phyloP scores from a whole-genome alignment of 2,329 filamentous ascomycete species.

The Pseudocercospora fijiensis region DNA sequence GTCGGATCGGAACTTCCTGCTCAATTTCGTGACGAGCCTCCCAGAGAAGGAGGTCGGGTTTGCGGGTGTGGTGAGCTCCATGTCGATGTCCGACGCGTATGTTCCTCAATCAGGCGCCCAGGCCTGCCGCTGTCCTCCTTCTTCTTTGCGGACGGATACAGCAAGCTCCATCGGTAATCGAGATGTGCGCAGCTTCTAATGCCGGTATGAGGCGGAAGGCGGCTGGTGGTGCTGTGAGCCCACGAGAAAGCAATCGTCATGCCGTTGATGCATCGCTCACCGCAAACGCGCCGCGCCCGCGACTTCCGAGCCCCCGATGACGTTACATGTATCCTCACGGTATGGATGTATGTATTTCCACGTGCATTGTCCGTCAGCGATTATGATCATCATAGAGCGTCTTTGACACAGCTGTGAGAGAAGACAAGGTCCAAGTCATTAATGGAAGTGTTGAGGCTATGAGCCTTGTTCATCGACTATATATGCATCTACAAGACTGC shows the following conservation, averaged over 20 bases:
- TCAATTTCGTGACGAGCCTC: conserved; percentile 32
- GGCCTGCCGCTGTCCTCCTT: background rate
- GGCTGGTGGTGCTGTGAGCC: background rate
- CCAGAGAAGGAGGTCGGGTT: conserved; percentile 33
- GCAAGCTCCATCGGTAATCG: conserved; percentile 7
- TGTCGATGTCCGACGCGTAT: conserved; percentile 12
- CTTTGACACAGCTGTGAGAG: background rate
- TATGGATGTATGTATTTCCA: too few relatives aligned
- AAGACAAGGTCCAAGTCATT: background rate
- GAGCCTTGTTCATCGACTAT: background rate
- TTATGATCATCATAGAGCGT: too few relatives aligned
- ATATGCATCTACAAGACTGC: background rate
- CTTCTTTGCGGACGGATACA: conserved; percentile 6
- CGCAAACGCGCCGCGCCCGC: background rate
- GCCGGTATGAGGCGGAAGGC: background rate
- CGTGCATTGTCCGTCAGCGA: background rate
- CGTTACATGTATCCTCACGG: too few relatives aligned
- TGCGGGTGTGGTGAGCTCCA: conserved; percentile 33
- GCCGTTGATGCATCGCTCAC: background rate
- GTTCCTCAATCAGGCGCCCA: conserved; percentile 1
- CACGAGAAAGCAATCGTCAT: background rate
- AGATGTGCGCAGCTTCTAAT: background rate
- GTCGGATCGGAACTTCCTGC: conserved; percentile 33
- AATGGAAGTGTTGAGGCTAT: background rate
- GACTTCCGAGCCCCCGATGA: background rate